Conservation (phyloP, 805 yeast genomes). For the Wickerhamomyces pijperi region DNA sequence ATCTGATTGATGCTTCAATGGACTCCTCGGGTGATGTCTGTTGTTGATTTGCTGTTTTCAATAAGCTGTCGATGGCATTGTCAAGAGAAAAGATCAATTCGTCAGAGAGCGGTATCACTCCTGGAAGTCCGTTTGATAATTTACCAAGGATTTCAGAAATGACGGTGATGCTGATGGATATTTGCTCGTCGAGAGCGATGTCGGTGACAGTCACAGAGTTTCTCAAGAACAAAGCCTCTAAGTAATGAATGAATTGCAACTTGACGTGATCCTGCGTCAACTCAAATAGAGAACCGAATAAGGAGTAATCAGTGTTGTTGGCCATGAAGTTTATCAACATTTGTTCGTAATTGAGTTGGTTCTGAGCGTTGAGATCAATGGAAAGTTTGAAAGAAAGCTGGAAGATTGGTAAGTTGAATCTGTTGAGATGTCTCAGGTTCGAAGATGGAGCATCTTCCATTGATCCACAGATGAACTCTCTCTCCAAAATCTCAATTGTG, state of each 20-base stretch:
- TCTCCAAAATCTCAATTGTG: no score
- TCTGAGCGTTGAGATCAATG: constrained; percentile 12
- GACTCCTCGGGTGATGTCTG: constrained; percentile 3
- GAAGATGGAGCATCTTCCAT: no score
- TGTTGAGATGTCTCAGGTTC: constrained; percentile 20
- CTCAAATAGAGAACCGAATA: constrained; percentile 29
- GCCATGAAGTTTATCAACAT: constrained; percentile 2
- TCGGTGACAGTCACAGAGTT: constrained; percentile 29
- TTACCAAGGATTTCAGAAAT: constrained; percentile 12
- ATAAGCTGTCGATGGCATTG: constrained; percentile 26
- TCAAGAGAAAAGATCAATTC: constrained; percentile 30
- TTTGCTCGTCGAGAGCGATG: background rate
- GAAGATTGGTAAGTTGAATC: constrained; percentile 30
- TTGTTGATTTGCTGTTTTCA: constrained; percentile 13
- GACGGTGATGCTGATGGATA: background rate
- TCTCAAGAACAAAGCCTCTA: constrained; percentile 28
- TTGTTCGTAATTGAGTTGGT: background rate
- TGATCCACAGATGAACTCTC: no score
- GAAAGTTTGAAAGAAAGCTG: constrained; percentile 27
- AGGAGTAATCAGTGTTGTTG: constrained; percentile 1
- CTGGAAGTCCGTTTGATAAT: constrained; percentile 10
- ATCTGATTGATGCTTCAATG: constrained; percentile 25
- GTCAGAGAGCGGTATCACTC: constrained; percentile 16
- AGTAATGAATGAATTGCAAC: constrained; percentile 21
- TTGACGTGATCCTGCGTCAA: constrained; percentile 23